Evolutionary conservation across 2,329 filamentous ascomycete genomes (phyloP).

Genomic region (Fusarium sp.): DNA sequence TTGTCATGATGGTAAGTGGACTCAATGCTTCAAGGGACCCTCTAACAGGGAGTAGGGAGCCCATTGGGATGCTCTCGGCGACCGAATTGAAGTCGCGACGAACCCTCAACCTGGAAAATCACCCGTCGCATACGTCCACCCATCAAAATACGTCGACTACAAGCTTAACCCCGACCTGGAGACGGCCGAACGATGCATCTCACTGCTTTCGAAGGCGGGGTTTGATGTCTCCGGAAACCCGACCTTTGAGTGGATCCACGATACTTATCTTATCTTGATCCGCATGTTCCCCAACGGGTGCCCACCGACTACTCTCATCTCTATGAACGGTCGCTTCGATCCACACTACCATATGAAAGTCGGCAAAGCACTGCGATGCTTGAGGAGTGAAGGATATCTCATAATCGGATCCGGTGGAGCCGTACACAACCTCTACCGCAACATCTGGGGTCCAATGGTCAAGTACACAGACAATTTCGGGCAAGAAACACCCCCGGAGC

Average conservation of each 20-base stretch:
- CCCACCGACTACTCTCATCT: conserved; percentile 68
- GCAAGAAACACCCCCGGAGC: conserved; percentile 31
- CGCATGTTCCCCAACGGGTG: conserved; percentile 75
- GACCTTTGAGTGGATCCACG: conserved; percentile 78
- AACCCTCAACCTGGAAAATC: conserved; percentile 71
- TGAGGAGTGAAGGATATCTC: conserved; percentile 50
- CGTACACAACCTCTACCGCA: conserved; percentile 78
- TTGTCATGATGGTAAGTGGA: conserved; percentile 36
- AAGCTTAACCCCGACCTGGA: conserved; percentile 69
- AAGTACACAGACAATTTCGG: conserved; percentile 54
- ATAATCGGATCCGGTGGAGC: conserved; percentile 71
- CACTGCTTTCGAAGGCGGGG: conserved; percentile 61
- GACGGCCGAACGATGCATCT: conserved; percentile 62
- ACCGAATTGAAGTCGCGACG: conserved; percentile 69
- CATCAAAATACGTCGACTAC: conserved; percentile 73
- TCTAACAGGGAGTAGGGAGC: conserved; percentile 49
- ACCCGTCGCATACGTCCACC: conserved; percentile 75
- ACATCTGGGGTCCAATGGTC: conserved; percentile 74
- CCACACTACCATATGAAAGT: conserved; percentile 41
- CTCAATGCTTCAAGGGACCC: fast-evolving
- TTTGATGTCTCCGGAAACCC: conserved; percentile 66
- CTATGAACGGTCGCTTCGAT: conserved; percentile 40
- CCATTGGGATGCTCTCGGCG: conserved; percentile 71
- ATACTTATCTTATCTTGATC: conserved; percentile 76
- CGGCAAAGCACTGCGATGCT: conserved; percentile 24